Evolutionary conservation across 768 basidiomycete genomes (phyloP), one percentile per base, ranked within the genome.

Genomic region (Lanmaoa pseudosensibilis): DNA sequence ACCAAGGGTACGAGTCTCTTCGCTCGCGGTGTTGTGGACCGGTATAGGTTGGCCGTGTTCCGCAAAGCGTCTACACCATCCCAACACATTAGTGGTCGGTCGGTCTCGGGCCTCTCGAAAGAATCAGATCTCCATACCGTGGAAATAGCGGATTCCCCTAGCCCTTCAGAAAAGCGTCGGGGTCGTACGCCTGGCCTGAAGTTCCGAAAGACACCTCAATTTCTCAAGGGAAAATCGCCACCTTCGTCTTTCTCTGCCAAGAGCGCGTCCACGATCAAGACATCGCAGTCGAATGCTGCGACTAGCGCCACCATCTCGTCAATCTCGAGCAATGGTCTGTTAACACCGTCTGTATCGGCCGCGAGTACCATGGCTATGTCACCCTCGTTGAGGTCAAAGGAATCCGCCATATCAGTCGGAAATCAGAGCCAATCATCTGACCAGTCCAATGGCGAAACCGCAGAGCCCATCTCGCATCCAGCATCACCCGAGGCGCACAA

Each of bases 21-120:
- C 67, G 88, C 93, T 41, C 85, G 92, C n/a, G 93, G 93, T 6
- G 90, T 94, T 46, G 91, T 94, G 50, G 93, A 96, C 69, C 81
- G 88, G 52, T 96, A 95, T 69, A 80, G 84, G 55, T 77, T 96
- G 52, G 85, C 89, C 16, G 91, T 93, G 21, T 93, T 93, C 81
- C 82, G 91, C 52, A 93, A 92, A 69, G 79, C 81, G n/a, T 85
- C 87, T 15, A 88, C 86, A 12, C 84, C 88, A 5, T 75, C 77
- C 41, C 76, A 80, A 47, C 76, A 80, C 13, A 63, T 75, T 16
- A 69, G 65, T 3, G 74, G 77, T 7, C 78, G 83, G 23, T 78
- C 81, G 8, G 74, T 80, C 57, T 87, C 88, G 19, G 84, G 82
- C 25, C 69, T 81, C 60, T 88, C 86, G 36, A 78, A 79, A 30